Base-by-base conservation (phyloP, 208 protist species). In the Herpetomonas muscarum region DNA sequence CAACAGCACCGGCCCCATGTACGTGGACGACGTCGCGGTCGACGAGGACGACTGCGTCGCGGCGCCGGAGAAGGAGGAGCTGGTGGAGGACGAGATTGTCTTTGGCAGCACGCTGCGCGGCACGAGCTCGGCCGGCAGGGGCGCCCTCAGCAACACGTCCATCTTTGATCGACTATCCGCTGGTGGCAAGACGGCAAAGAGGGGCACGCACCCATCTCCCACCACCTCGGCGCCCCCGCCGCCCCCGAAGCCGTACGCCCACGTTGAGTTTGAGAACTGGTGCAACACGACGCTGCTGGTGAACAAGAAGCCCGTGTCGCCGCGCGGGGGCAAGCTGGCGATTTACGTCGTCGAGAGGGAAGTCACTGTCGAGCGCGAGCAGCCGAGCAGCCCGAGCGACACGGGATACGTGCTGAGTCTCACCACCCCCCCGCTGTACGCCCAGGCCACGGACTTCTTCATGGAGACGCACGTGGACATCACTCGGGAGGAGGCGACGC, bases 391-490 rank as follows among this genome's bases (percentile, higher is more conserved):
- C 36, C 64, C 46, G 56, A 61, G 34, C 37, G 55, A 55, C 24
- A 48, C 60, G 49, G 74, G 68, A 22, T 72, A 81, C 57, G 61
- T 47, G 15, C 64, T 83, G 6, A 70, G 74, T 67, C 76, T 87
- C 53, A 49, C 61, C 7, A 81, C 69, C 57, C 79, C 83, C 5
- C 58, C 81, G 17, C 44, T 87, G 29, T 90, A 87, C 66, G 65
- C 77, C 29, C 75, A 79, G 46, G 53, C 54, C 3, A n/a, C 47
- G 13, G 80, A 82, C 31, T 72, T 87, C 54, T 37, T 93, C 44
- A 32, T 90, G 30, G 70, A 82, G 52, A 82, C 80, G 24, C 32
- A 68, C 12, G 70, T 87, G n/a, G 41, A 67, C 22, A 52, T 86
- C 55, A 49, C 21, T 37, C 55, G 65, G 25, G 59, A 67, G n/a